Percentiles rank a stretch among this genome's conserved stretches.
These are phyloP conservation scores for Pseudogymnoascus verrucosus DNA, from an alignment of 2,329 filamentous ascomycete species.

Conservation along the genomic window DNA sequence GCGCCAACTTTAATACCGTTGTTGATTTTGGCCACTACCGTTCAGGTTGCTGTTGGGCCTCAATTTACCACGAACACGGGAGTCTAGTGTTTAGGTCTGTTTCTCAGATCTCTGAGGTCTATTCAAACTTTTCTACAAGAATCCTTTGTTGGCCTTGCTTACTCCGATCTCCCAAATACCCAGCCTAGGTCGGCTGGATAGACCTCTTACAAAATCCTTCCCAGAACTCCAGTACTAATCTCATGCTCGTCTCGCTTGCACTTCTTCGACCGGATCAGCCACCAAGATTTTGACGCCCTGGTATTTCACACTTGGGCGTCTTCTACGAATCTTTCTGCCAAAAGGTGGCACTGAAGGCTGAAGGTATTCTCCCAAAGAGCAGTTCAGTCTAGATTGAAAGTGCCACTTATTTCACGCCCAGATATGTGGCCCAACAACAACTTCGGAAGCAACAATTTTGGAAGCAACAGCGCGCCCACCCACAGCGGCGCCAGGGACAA, in stretches of 20 bases:
- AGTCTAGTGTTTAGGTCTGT: not conserved
- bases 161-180: not conserved
- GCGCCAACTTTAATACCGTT: not conserved
- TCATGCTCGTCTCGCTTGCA: not conserved
- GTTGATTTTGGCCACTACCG: not conserved
- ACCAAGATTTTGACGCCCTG: not conserved
- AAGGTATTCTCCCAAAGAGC: not conserved
- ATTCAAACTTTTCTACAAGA: not conserved
- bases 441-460: constrained; percentile 21
- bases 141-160: not conserved
- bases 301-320: not conserved
- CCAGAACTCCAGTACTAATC: not conserved
- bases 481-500: constrained; percentile 14
- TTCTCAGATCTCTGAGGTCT: not conserved
- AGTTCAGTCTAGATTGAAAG: not conserved
- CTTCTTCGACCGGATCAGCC: not conserved
- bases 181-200: not conserved
- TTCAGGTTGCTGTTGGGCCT: not conserved
- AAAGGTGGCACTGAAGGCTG: not conserved
- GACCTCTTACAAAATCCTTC: not conserved
- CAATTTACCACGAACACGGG: not conserved
- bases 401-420: not conserved
- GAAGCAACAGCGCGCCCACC: constrained; percentile 22
- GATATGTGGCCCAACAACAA: constrained; percentile 25
- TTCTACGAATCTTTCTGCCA: not conserved